A percentile compares a stretch with the other conserved stretches of the same genome.
Conservation (phyloP, 2,329 filamentous ascomycete species). For the Stromatinia cepivora region DNA sequence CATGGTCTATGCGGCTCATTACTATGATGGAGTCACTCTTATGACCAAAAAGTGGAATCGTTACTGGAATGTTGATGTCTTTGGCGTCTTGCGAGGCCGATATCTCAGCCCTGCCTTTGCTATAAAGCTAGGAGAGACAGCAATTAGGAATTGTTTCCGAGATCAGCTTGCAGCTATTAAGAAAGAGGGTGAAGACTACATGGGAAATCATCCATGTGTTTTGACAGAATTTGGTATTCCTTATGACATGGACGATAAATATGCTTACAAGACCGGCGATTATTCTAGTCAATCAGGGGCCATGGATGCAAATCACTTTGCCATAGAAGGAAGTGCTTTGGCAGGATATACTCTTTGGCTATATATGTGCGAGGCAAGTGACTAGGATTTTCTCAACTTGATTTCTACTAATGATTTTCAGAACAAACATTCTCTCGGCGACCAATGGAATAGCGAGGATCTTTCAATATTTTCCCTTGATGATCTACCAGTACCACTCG, state of each 20-base stretch:
- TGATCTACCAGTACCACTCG: conserved; percentile 64
- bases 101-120: conserved; percentile 89
- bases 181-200: conserved; percentile 83
- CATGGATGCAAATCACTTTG: conserved; percentile 95
- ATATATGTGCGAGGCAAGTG: conserved; percentile 68
- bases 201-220: conserved; percentile 84
- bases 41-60: conserved; percentile 99
- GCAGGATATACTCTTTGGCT: conserved; percentile 91
- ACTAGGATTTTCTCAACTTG: neutral
- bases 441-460: conserved; percentile 97
- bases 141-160: conserved; percentile 88
- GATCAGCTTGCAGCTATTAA: conserved; percentile 83
- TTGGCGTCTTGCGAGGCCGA: conserved; percentile 84
- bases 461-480: conserved; percentile 86
- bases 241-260: conserved; percentile 97
- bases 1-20: conserved; percentile 92
- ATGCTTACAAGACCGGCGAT: conserved; percentile 93
- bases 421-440: conserved; percentile 87
- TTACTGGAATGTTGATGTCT: conserved; percentile 93
- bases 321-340: conserved; percentile 77
- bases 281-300: conserved; percentile 90
- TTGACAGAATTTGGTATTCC: conserved; percentile 97
- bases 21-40: conserved; percentile 93
- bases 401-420: conserved; percentile 41
- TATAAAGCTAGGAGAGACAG: conserved; percentile 87